Conservation (phyloP, 352 stramenopile species). For the Stramenopiles sp. region DNA sequence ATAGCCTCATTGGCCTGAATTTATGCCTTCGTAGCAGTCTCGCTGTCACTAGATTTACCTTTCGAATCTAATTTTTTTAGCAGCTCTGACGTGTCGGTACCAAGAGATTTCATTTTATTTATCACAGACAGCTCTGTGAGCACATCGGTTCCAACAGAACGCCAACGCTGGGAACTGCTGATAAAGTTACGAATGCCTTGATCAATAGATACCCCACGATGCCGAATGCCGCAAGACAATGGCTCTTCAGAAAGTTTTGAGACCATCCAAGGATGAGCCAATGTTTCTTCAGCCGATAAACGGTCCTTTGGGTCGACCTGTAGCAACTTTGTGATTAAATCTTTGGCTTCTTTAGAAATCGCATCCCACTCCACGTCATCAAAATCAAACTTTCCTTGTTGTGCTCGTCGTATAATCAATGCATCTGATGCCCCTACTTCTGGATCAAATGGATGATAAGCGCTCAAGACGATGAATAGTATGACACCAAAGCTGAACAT, state of each 20-base stretch:
- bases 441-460: not conserved
- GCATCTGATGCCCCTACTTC: not conserved
- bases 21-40: no score
- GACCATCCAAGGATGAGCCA: not conserved
- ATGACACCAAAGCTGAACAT: not conserved
- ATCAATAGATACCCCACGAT: not conserved
- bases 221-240: no score
- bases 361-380: not conserved
- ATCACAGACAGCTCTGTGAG: not conserved
- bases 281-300: not conserved
- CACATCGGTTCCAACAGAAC: not conserved
- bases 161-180: not conserved
- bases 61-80: no score
- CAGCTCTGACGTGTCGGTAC: no score
- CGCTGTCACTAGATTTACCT: no score
- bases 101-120: no score
- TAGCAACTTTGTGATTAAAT: not conserved
- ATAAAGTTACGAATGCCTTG: not conserved
- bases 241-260: not conserved
- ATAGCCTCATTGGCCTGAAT: no score
- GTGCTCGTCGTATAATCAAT: not conserved
- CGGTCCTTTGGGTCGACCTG: not conserved
- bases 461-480: not conserved
- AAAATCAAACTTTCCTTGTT: not conserved
- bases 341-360: not conserved